Evolutionary conservation across 2,329 filamentous ascomycete species (phyloP).

Genomic region (Exutisphaerella laricina): DNA sequence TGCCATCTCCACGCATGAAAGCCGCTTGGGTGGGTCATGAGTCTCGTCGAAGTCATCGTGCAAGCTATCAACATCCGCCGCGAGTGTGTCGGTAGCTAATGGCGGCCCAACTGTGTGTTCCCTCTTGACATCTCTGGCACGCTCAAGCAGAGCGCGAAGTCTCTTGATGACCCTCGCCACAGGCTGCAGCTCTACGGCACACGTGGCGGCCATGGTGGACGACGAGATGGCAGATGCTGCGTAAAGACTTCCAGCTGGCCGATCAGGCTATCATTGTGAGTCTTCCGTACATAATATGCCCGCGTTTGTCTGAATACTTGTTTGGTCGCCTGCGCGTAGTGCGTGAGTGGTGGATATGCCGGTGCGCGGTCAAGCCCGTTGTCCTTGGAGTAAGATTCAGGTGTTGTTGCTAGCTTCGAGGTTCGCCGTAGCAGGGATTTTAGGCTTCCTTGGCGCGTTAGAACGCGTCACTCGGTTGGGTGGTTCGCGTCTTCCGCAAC

Average conservation of each 20-base stretch:
- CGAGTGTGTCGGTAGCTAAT: conserved; percentile 39
- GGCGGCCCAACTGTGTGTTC: conserved; percentile 41
- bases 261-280: not conserved
- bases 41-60: conserved; percentile 25
- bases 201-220: conserved; percentile 27
- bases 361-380: too few species aligned
- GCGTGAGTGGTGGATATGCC: too few species aligned
- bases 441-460: too few species aligned
- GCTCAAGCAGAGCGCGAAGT: conserved; percentile 38
- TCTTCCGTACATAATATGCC: not conserved
- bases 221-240: too few species aligned
- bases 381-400: too few species aligned
- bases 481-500: too few species aligned
- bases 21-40: conserved; percentile 26
- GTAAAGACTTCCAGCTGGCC: not conserved
- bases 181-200: conserved; percentile 25
- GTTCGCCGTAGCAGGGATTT: too few species aligned
- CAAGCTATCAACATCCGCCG: conserved; percentile 24
- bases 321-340: too few species aligned
- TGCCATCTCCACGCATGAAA: conserved; percentile 74
- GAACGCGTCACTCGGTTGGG: too few species aligned
- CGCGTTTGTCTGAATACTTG: too few species aligned
- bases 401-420: too few species aligned
- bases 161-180: conserved; percentile 26
- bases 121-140: conserved; percentile 38